phyloP scores from a whole-genome alignment of 116 monocot species.

The Posidonia oceanica region DNA sequence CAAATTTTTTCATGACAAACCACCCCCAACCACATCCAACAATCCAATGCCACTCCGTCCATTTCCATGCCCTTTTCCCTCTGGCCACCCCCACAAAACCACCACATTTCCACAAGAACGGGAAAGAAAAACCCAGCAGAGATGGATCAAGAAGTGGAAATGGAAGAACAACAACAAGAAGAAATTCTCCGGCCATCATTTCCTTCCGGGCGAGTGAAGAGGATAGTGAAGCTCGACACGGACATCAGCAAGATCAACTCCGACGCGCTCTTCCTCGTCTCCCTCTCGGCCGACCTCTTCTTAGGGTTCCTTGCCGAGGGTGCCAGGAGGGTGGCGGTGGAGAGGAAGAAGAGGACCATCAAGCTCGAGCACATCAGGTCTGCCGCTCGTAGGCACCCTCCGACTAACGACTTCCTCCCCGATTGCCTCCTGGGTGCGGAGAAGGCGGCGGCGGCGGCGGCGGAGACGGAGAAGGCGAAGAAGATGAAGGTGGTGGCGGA shows the following conservation, averaged over 20 bases:
- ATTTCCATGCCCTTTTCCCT: too few species aligned
- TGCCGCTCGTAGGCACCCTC: conserved; percentile 42
- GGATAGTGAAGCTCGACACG: conserved; percentile 65
- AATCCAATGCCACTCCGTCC: too few species aligned
- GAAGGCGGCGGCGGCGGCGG: too few species aligned
- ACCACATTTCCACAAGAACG: too few species aligned
- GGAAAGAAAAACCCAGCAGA: background rate
- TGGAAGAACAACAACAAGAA: background rate
- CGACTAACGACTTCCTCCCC: conserved; percentile 68
- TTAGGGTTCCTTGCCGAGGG: conserved; percentile 37
- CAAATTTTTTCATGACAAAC: too few species aligned
- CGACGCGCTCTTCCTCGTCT: conserved; percentile 62
- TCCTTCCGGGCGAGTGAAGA: conserved; percentile 65
- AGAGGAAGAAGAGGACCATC: conserved; percentile 37
- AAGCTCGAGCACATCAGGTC: conserved; percentile 42
- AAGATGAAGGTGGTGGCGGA: background rate
- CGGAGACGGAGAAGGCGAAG: conserved; percentile 11
- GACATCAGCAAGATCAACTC: conserved; percentile 71
- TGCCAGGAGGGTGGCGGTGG: conserved; percentile 23
- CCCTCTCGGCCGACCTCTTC: conserved; percentile 74
- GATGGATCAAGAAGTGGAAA: background rate
- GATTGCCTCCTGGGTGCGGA: conserved; percentile 32
- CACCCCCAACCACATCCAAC: too few species aligned
- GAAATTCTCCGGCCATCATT: conserved; percentile 28
- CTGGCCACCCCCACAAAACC: too few species aligned